A percentile compares a stretch with the other conserved stretches of the same genome.
These are phyloP conservation scores for Jamesozyma gamospora DNA, from an alignment of 805 yeast genomes.

Conservation along the genomic window DNA sequence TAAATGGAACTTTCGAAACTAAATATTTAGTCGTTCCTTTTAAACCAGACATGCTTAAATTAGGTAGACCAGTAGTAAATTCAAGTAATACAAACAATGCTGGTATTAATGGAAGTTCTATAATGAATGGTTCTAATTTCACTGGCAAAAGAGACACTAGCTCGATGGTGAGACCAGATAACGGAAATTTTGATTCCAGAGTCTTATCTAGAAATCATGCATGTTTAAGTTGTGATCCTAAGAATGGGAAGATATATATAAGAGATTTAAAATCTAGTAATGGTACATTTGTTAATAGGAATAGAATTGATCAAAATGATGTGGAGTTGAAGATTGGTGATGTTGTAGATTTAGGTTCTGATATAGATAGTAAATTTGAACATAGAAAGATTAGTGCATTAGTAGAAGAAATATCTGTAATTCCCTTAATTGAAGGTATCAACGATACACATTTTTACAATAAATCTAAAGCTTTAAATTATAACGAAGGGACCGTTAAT, in stretches of 20 bases:
- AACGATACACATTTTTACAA: slow-evolving; percentile 1
- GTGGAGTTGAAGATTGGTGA: slow-evolving; percentile 70
- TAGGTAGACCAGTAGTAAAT: slow-evolving; percentile 75
- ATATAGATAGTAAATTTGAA: slow-evolving; percentile 52
- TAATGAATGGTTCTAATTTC: slow-evolving; percentile 27
- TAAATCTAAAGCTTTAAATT: neutral
- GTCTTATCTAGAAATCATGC: slow-evolving; percentile 94
- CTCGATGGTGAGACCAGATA: slow-evolving; percentile 47
- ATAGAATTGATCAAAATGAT: slow-evolving; percentile 46
- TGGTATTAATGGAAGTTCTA: slow-evolving; percentile 32
- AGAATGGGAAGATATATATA: slow-evolving; percentile 56
- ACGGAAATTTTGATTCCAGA: slow-evolving; percentile 90
- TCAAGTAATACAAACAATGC: slow-evolving; percentile 5
- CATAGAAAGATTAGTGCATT: slow-evolving; percentile 83
- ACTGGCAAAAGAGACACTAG: slow-evolving; percentile 9
- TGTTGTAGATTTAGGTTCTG: slow-evolving; percentile 86
- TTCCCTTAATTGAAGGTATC: slow-evolving; percentile 28
- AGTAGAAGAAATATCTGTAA: slow-evolving; percentile 61
- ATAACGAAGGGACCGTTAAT: neutral
- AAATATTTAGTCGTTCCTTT: slow-evolving; percentile 74
- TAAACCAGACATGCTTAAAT: slow-evolving; percentile 69
- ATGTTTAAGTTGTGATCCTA: slow-evolving; percentile 63
- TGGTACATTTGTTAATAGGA: slow-evolving; percentile 85
- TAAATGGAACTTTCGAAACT: slow-evolving; percentile 73
- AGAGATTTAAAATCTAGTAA: slow-evolving; percentile 85